These are phyloP conservation scores for Aquilaria sinensis DNA, from an alignment of 345 rosid species.

Conservation along the genomic window DNA sequence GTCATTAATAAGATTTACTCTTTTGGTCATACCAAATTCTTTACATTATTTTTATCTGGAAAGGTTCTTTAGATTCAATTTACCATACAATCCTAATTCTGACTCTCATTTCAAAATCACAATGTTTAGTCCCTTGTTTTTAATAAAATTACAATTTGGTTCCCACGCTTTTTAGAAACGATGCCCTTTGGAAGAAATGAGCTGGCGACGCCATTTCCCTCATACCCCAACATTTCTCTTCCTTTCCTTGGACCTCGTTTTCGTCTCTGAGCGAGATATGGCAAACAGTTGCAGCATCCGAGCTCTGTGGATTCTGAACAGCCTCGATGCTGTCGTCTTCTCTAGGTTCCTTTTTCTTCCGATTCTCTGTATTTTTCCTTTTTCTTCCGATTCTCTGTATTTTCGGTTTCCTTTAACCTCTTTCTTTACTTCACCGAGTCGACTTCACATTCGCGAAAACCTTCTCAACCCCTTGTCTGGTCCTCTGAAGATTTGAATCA, in stretches of 20 bases:
- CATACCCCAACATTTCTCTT: not conserved
- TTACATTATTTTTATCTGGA: too few relatives aligned
- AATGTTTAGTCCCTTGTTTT: too few relatives aligned
- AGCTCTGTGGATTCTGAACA: conserved; percentile 87
- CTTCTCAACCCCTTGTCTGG: not conserved
- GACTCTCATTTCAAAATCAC: too few relatives aligned
- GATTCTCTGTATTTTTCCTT: not conserved
- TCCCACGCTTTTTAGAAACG: too few relatives aligned
- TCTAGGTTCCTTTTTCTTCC: conserved; percentile 45
- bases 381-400: not conserved
- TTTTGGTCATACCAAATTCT: too few relatives aligned
- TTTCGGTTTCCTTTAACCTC: not conserved
- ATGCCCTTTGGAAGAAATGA: too few relatives aligned
- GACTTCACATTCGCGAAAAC: not conserved
- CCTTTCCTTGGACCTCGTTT: not conserved
- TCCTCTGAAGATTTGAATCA: not conserved
- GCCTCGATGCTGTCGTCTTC: conserved; percentile 64
- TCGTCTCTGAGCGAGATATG: conserved; percentile 30
- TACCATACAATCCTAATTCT: too few relatives aligned
- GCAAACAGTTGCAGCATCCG: conserved; percentile 69
- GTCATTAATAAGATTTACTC: too few relatives aligned
- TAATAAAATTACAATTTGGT: too few relatives aligned
- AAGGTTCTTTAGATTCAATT: too few relatives aligned
- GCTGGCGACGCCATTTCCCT: too few relatives aligned
- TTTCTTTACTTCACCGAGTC: not conserved